Conservation (phyloP, 1,284 basidiomycete species). For the Filobasidium uniguttulatum region DNA sequence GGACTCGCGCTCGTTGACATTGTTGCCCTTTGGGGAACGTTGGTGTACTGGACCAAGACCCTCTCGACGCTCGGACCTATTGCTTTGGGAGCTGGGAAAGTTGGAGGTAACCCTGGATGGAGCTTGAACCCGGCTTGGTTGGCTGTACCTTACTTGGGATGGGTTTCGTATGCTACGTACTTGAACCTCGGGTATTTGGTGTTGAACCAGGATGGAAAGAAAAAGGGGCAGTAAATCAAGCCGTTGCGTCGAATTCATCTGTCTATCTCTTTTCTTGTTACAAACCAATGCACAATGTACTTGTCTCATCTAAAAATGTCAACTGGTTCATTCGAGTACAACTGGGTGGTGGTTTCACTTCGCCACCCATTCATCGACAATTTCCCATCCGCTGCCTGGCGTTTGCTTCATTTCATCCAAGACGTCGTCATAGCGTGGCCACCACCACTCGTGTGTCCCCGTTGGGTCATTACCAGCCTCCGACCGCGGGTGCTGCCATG, state of each 20-base stretch:
- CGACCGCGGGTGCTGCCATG: constrained; percentile 23
- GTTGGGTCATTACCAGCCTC: constrained; percentile 5
- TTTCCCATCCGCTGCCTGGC: constrained; percentile 18
- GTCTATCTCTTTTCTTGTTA: too few species aligned
- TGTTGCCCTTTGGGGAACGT: constrained; percentile 46
- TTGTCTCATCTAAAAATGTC: too few species aligned
- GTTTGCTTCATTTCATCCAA: constrained; percentile 21
- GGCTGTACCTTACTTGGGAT: constrained; percentile 20
- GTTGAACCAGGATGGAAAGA: constrained; percentile 21
- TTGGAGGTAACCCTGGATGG: constrained; percentile 18
- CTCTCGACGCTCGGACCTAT: constrained; percentile 42
- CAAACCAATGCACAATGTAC: too few species aligned
- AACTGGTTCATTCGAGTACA: too few species aligned
- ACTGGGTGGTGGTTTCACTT: too few species aligned
- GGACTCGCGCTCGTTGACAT: constrained; percentile 48
- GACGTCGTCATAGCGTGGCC: constrained; percentile 32
- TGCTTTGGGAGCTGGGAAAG: constrained; percentile 43
- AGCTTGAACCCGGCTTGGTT: constrained; percentile 47
- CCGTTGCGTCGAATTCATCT: too few species aligned
- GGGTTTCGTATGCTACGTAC: constrained; percentile 44
- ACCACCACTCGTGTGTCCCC: constrained; percentile 34
- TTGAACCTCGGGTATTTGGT: constrained; percentile 46
- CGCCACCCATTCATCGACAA: constrained; percentile 21
- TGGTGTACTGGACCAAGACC: constrained; percentile 52
- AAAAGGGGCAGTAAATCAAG: neutral